Base-by-base conservation (phyloP, 2,329 filamentous ascomycete genomes). In the Zopfia rhizophila region DNA sequence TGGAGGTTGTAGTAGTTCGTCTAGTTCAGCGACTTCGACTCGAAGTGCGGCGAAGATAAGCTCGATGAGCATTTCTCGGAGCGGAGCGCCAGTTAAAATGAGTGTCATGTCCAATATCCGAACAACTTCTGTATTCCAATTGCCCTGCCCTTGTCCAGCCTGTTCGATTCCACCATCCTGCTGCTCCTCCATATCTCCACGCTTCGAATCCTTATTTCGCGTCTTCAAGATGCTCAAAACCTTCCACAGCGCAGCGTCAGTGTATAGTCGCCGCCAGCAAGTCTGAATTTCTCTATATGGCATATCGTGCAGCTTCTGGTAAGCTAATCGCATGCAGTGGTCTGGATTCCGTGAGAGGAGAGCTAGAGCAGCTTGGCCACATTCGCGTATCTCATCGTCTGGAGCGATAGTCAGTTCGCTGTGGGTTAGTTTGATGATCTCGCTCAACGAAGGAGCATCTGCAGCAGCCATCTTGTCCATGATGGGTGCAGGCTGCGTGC, bases 41-140 rank as follows among this genome's bases (percentile, higher is more conserved):
- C 69, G 65, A 17, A 89, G 60, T 0, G 79, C 77, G 29, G 71
- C 63, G 45, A 86, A 78, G 32, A 86, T 77, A 68, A 80, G 28
- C 44, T 73, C 66, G 13, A 77, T 60, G 1, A 76, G 27, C 4
- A 61, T 60, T 33, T 64, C 65, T 27, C 68, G 55, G 11, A 29
- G 18, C 1, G 63, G 63, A 6, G 61, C 66, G 6, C 43, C 89
- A 0, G 89, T 83, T 41, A 91, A 81, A 32, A 96, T 90, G 31
- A 95, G 72, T 0, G 88, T 86, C 68, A 86, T 84, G 60, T 97
- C 92, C 2, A 97, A 78, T 1, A 80, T 73, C 40, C 80, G 78
- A 23, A 96, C 81, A 2, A 88, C 76, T 2, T 77, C 68, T 23
- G 82, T 78, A 3, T 91, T 64, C 70, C 78, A 83, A 22, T 73